A percentile compares a stretch with the other conserved stretches of the same genome.
Conservation (phyloP, 352 stramenopile species). For the Phytophthora nicotianae region DNA sequence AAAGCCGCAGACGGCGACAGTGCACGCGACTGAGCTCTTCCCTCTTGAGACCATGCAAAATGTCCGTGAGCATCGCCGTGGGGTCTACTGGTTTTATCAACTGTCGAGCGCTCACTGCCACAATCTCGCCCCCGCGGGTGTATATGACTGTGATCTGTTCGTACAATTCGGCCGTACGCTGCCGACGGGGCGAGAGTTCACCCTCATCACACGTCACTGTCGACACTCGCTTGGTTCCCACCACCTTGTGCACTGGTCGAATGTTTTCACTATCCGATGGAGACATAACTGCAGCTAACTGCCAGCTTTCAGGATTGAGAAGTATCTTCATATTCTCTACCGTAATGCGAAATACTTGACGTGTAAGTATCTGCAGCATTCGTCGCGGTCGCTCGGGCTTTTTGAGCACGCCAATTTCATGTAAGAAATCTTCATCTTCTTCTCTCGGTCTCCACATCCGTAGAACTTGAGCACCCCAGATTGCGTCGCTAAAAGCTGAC, state of each 20-base stretch:
- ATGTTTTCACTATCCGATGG: conserved; percentile 10
- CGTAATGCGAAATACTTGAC: conserved; percentile 45
- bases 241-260: conserved; percentile 15
- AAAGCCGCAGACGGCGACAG: conserved; percentile 60
- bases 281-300: conserved; percentile 47
- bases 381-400: conserved; percentile 47
- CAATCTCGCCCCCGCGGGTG: conserved; percentile 48
- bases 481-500: conserved; percentile 41
- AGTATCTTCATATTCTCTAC: conserved; percentile 65
- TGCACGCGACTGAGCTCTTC: conserved; percentile 35
- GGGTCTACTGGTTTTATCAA: conserved; percentile 51
- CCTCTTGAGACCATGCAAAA: conserved; percentile 38
- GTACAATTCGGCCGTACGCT: conserved; percentile 38
- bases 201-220: neutral
- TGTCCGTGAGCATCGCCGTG: conserved; percentile 37
- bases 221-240: conserved; percentile 17
- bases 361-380: conserved; percentile 59
- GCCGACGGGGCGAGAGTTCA: conserved; percentile 5
- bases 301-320: conserved; percentile 53
- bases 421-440: conserved; percentile 43
- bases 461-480: conserved; percentile 56
- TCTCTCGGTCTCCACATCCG: conserved; percentile 46
- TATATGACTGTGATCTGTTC: conserved; percentile 63
- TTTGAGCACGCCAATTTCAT: conserved; percentile 45
- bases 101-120: conserved; percentile 56